Evolutionary conservation across 495 filamentous ascomycete genomes (phyloP).

Genomic region (Lepraria neglecta): DNA sequence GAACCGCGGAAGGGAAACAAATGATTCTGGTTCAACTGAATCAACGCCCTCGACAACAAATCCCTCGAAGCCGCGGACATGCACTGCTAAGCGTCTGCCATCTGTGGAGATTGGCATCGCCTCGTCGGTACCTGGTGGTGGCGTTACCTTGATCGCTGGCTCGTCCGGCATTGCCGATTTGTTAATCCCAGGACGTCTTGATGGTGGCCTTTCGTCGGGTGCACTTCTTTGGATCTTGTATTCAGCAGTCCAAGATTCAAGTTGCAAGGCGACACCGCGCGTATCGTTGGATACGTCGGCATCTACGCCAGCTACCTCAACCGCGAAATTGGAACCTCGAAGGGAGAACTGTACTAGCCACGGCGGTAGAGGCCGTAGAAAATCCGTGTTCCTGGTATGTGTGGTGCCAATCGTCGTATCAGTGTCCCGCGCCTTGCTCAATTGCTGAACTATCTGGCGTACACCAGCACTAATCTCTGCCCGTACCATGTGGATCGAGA

Average conservation of each 20-base stretch:
- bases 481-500: slow-evolving; percentile 82
- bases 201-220: slow-evolving; percentile 42
- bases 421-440: slow-evolving; percentile 57
- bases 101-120: slow-evolving; percentile 60
- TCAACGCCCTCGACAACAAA: slow-evolving; percentile 85
- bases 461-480: slow-evolving; percentile 88
- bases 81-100: slow-evolving; percentile 73
- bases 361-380: slow-evolving; percentile 67
- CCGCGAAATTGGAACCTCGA: slow-evolving; percentile 78
- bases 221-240: slow-evolving; percentile 78
- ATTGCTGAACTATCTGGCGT: slow-evolving; percentile 79
- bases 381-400: slow-evolving; percentile 49
- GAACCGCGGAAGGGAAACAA: slow-evolving; percentile 77
- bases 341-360: slow-evolving; percentile 84
- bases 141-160: slow-evolving; percentile 48
- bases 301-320: slow-evolving; percentile 88
- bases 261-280: slow-evolving; percentile 73
- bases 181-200: slow-evolving; percentile 49
- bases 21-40: slow-evolving; percentile 76
- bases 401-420: slow-evolving; percentile 52
- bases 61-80: slow-evolving; percentile 74
- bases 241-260: slow-evolving; percentile 86
- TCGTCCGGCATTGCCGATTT: slow-evolving; percentile 50
- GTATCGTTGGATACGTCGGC: slow-evolving; percentile 67
- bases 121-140: slow-evolving; percentile 56